Conservation (phyloP, 257 asterid species). For the Anisodus acutangulus region DNA sequence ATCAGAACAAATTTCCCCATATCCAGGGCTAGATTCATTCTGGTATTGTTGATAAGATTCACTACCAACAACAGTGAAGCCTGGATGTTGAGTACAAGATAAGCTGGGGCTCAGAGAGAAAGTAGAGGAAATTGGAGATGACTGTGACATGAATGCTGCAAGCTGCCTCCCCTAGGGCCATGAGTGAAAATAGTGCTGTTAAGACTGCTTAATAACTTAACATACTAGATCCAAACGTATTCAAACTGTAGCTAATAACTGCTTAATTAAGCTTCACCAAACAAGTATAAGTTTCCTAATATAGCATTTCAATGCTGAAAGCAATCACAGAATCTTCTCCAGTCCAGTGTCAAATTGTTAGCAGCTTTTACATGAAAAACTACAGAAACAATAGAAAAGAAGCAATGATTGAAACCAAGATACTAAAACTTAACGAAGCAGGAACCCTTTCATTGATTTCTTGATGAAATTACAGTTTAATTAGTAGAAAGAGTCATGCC, state of each 20-base stretch:
- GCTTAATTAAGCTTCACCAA: neutral
- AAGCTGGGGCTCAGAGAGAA: constrained; percentile 60
- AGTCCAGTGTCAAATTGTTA: constrained; percentile 7
- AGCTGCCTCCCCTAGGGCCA: constrained; percentile 61
- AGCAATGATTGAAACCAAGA: neutral
- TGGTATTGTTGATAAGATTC: constrained; percentile 59
- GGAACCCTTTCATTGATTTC: neutral
- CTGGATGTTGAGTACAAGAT: constrained; percentile 53
- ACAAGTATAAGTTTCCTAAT: constrained; percentile 2
- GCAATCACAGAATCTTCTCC: neutral
- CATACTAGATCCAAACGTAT: constrained; percentile 2
- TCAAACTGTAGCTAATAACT: constrained; percentile 11
- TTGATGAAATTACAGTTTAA: constrained; percentile 13
- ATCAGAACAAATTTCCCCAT: constrained; percentile 67
- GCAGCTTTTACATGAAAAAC: constrained; percentile 19
- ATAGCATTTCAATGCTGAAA: constrained; percentile 6
- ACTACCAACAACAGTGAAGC: constrained; percentile 51
- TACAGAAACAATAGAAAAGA: constrained; percentile 10
- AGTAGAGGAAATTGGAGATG: constrained; percentile 53
- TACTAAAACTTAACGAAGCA: neutral
- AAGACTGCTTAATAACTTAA: constrained; percentile 5
- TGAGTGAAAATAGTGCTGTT: constrained; percentile 26
- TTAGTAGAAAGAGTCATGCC: constrained; percentile 15
- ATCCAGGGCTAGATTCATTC: constrained; percentile 62
- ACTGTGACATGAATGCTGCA: constrained; percentile 50